Conservation (phyloP, 148 eudicot species). For the Amaranthus palmeri region DNA sequence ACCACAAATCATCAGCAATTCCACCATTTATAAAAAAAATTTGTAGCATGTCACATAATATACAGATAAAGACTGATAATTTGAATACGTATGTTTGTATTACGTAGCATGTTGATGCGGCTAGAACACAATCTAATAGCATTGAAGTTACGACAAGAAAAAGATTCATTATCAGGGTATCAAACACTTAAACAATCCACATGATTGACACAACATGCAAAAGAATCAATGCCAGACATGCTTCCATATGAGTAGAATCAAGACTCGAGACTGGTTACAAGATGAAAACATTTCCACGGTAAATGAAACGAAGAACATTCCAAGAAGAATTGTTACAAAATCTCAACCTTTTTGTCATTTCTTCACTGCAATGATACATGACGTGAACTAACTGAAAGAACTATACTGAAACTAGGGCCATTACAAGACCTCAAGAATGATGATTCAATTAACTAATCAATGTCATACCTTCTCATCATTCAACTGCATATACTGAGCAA, state of each 20-base stretch:
- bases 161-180: not conserved
- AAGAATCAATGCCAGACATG: too few relatives aligned
- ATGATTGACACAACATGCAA: not conserved
- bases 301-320: too few relatives aligned
- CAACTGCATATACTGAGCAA: constrained; percentile 75
- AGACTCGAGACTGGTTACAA: too few relatives aligned
- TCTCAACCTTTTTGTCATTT: not conserved
- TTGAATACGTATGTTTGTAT: too few relatives aligned
- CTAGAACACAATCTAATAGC: not conserved
- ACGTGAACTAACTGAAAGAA: not conserved
- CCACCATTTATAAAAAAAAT: too few relatives aligned
- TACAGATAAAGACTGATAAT: too few relatives aligned
- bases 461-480: constrained; percentile 66
- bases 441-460: not conserved
- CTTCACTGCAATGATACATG: not conserved
- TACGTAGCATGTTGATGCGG: too few relatives aligned
- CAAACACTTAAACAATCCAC: not conserved
- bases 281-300: too few relatives aligned
- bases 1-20: too few relatives aligned
- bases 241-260: too few relatives aligned
- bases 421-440: not conserved
- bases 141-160: not conserved
- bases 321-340: not conserved
- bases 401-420: not conserved
- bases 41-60: too few relatives aligned